Conservation (phyloP, 2,329 filamentous ascomycete species). For the Diaporthe aspalathi region DNA sequence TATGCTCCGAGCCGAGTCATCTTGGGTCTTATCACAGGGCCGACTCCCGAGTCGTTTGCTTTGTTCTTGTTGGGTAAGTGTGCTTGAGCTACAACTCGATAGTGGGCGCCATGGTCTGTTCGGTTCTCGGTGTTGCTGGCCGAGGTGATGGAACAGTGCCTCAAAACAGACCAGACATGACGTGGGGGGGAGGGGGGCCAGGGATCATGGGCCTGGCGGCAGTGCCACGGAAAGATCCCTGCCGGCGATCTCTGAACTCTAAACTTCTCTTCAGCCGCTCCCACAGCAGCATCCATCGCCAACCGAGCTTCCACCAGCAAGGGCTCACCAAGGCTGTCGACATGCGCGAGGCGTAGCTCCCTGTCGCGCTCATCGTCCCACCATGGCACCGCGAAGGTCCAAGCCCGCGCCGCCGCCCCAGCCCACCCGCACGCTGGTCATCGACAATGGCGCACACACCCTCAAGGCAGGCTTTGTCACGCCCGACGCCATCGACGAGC, state of each 20-base stretch:
- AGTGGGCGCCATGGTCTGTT: neutral
- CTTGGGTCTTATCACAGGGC: neutral
- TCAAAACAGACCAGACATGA: too few species aligned
- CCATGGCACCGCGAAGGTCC: conserved; percentile 55
- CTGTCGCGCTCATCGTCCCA: neutral
- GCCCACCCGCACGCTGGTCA: conserved; percentile 78
- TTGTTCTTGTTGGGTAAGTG: neutral
- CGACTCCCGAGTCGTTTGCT: conserved; percentile 5
- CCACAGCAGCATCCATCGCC: too few species aligned
- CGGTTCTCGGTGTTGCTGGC: neutral
- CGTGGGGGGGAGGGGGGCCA: neutral
- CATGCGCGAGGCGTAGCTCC: neutral
- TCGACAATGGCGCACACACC: conserved; percentile 93
- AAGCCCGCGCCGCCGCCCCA: conserved; percentile 63
- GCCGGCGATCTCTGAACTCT: neutral
- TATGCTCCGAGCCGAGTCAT: neutral
- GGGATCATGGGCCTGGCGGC: neutral
- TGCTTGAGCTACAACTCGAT: neutral
- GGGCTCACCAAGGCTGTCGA: too few species aligned
- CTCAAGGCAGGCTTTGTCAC: conserved; percentile 88
- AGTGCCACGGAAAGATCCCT: neutral
- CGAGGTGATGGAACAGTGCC: neutral
- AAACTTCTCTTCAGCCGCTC: neutral
- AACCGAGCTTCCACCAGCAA: neutral
- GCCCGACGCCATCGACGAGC: conserved; percentile 61